These are phyloP conservation scores for Cymbidium sinense DNA, from an alignment of 106 monocot genomes.

Conservation along the genomic window DNA sequence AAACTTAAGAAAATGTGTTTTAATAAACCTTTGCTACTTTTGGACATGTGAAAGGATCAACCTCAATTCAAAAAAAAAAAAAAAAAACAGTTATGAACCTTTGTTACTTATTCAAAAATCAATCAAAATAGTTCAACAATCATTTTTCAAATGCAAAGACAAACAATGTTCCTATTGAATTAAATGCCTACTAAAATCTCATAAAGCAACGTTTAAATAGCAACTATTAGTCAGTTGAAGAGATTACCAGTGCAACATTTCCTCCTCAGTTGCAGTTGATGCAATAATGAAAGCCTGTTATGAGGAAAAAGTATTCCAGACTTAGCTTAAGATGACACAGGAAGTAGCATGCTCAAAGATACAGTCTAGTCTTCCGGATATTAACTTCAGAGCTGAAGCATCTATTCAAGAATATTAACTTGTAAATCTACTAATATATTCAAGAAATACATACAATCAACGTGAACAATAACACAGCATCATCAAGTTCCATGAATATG, in stretches of 20 bases:
- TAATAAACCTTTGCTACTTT: neutral
- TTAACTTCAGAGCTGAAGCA: neutral
- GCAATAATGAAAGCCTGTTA: slow-evolving; percentile 95
- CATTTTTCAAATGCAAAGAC: neutral
- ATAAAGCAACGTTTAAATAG: neutral
- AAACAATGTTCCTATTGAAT: neutral
- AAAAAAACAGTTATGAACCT: neutral
- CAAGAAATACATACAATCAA: neutral
- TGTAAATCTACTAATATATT: neutral
- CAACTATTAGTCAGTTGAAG: neutral
- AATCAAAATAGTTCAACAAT: neutral
- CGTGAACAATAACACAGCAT: neutral
- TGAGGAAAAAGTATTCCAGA: neutral
- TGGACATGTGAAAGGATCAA: neutral
- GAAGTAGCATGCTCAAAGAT: neutral
- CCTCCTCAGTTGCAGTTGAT: slow-evolving; percentile 94
- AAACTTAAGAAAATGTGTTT: neutral
- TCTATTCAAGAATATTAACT: neutral
- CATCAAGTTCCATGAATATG: neutral
- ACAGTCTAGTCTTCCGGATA: neutral
- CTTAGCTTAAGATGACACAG: neutral
- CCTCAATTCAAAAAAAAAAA: neutral
- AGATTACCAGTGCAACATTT: slow-evolving; percentile 89
- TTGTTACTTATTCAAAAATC: neutral
- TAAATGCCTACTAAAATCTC: neutral